These are phyloP conservation scores for Xylaria sp. DNA, from an alignment of 2,329 filamentous ascomycete genomes.

Conservation along the genomic window DNA sequence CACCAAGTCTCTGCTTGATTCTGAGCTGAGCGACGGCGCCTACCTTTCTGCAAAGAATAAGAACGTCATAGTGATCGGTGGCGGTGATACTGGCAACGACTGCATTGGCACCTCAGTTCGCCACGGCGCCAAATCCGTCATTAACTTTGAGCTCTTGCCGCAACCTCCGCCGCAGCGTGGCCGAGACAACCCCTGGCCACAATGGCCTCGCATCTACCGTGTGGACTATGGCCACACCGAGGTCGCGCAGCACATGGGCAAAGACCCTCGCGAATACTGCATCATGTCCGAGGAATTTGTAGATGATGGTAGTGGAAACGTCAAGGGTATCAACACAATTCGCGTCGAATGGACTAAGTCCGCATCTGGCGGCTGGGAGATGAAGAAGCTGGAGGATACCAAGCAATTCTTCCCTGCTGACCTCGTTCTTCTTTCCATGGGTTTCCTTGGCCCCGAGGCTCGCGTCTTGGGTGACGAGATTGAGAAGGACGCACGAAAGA, in stretches of 20 bases:
- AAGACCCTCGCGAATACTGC: slow-evolving; percentile 95
- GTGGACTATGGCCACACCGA: slow-evolving; percentile 98
- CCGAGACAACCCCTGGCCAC: slow-evolving; percentile 95
- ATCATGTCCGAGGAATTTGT: slow-evolving; percentile 99
- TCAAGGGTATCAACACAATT: slow-evolving; percentile 95
- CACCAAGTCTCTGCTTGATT: slow-evolving; percentile 96
- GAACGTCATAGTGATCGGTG: slow-evolving; percentile 95
- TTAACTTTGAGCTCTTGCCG: slow-evolving; percentile 95
- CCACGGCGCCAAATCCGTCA: slow-evolving; percentile 93
- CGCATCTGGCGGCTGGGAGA: slow-evolving; percentile 91
- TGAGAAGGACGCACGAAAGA: slow-evolving; percentile 92
- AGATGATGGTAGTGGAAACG: slow-evolving; percentile 84
- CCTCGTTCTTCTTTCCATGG: slow-evolving; percentile 94
- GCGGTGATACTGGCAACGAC: slow-evolving; percentile 97
- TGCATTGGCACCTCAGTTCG: slow-evolving; percentile 97
- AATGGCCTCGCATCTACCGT: slow-evolving; percentile 97
- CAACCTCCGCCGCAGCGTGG: slow-evolving; percentile 92
- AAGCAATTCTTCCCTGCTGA: slow-evolving; percentile 98
- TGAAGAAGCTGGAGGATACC: slow-evolving; percentile 95
- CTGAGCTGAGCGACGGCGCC: slow-evolving; percentile 80
- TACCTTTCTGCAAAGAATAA: slow-evolving; percentile 97
- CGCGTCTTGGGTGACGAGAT: slow-evolving; percentile 87
- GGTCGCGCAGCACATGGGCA: slow-evolving; percentile 95
- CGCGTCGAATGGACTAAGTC: slow-evolving; percentile 97
- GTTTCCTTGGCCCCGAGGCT: slow-evolving; percentile 93